These are phyloP conservation scores for Rhizopus sp. DNA, from an alignment of 371 early-diverging fungal species.

Conservation along the genomic window DNA sequence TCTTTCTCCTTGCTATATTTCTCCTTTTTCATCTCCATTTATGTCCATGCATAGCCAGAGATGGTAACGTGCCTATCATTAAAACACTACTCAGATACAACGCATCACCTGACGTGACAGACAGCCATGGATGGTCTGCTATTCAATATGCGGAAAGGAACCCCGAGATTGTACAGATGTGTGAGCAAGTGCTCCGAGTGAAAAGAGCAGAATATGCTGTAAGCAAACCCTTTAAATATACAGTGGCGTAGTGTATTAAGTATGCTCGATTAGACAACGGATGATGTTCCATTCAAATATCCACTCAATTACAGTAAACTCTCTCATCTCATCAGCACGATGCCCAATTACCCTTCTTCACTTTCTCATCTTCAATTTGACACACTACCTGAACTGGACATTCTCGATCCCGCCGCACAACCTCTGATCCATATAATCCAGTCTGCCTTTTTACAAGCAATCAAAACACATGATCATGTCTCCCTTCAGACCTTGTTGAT, in stretches of 20 bases:
- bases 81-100: slow-evolving; percentile 56
- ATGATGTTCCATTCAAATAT: slow-evolving; percentile 25
- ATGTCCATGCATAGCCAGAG: slow-evolving; percentile 33
- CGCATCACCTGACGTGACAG: slow-evolving; percentile 64
- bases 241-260: slow-evolving; percentile 16
- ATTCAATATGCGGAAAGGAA: slow-evolving; percentile 66
- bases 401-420: slow-evolving; percentile 35
- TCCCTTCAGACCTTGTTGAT: slow-evolving; percentile 58
- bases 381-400: slow-evolving; percentile 35
- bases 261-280: slow-evolving; percentile 15
- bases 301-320: slow-evolving; percentile 55
- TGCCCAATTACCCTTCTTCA: slow-evolving; percentile 45
- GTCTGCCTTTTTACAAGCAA: slow-evolving; percentile 56
- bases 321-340: slow-evolving; percentile 50
- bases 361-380: slow-evolving; percentile 53
- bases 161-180: slow-evolving; percentile 62
- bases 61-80: slow-evolving; percentile 66
- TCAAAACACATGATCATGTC: slow-evolving; percentile 62
- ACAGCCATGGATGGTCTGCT: slow-evolving; percentile 74
- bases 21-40: background rate
- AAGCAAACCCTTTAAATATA: slow-evolving; percentile 16
- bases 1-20: slow-evolving; percentile 13
- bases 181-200: slow-evolving; percentile 58
- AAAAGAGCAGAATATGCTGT: slow-evolving; percentile 54
- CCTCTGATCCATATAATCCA: slow-evolving; percentile 46